Percentiles rank a stretch among this genome's conserved stretches.
phyloP scores from a whole-genome alignment of 768 basidiomycete genomes.

The Serpula lacrymans region DNA sequence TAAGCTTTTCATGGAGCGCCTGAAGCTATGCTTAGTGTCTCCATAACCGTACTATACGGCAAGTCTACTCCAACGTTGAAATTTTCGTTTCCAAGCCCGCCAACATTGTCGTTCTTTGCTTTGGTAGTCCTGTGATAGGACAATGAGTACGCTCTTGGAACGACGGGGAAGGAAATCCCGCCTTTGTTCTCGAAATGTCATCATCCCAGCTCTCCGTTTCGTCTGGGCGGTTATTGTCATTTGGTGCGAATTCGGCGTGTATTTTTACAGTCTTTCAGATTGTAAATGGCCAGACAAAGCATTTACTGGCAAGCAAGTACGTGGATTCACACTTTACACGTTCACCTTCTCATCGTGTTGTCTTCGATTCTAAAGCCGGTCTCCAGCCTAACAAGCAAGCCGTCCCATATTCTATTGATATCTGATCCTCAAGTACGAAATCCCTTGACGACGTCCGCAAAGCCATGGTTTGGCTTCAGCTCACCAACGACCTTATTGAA shows the following conservation, averaged over 20 bases:
- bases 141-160: slow-evolving; percentile 26
- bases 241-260: slow-evolving; percentile 63
- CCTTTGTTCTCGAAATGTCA: slow-evolving; percentile 24
- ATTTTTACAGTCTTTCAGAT: slow-evolving; percentile 52
- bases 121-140: slow-evolving; percentile 18
- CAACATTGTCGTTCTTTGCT: neutral
- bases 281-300: slow-evolving; percentile 59
- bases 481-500: slow-evolving; percentile 56
- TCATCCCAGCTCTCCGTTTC: slow-evolving; percentile 43
- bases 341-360: no score
- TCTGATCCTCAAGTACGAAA: slow-evolving; percentile 64
- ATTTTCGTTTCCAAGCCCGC: no score
- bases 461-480: slow-evolving; percentile 42
- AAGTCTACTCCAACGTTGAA: slow-evolving; percentile 12
- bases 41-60: slow-evolving; percentile 12
- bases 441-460: slow-evolving; percentile 29
- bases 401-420: slow-evolving; percentile 61
- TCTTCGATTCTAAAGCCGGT: slow-evolving; percentile 13
- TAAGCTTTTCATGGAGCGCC: no score
- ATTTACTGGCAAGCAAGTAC: no score
- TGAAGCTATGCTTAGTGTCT: no score
- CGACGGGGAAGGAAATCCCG: slow-evolving; percentile 22
- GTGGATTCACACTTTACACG: no score
- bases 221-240: slow-evolving; percentile 56
- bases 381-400: slow-evolving; percentile 13